These are phyloP conservation scores for Sungouiella blattae DNA, from an alignment of 805 yeast species.

Conservation along the genomic window DNA sequence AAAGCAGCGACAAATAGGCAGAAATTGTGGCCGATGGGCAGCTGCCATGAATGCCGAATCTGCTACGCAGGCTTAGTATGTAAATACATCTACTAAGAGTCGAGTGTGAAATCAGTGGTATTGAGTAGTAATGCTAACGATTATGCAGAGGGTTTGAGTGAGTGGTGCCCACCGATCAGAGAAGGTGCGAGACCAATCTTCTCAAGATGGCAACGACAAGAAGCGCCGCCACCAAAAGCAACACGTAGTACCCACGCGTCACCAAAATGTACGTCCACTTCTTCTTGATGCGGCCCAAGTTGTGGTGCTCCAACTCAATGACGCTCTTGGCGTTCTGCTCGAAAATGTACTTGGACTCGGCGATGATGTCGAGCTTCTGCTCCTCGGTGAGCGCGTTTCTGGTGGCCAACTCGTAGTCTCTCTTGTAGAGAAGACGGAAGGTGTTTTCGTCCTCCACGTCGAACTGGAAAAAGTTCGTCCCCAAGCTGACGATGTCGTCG, in stretches of 20 bases:
- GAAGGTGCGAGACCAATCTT: slow-evolving; percentile 16
- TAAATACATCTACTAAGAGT: no score
- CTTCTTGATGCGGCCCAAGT: slow-evolving; percentile 52
- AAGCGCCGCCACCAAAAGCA: slow-evolving; percentile 22
- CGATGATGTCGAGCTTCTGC: slow-evolving; percentile 67
- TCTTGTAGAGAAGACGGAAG: slow-evolving; percentile 63
- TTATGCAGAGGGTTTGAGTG: neutral
- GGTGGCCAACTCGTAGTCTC: slow-evolving; percentile 74
- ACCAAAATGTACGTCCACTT: slow-evolving; percentile 52
- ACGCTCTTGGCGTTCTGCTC: slow-evolving; percentile 58
- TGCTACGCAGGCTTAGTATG: no score
- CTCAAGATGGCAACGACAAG: slow-evolving; percentile 31
- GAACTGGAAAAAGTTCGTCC: slow-evolving; percentile 64
- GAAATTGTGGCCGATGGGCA: no score
- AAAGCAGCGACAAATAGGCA: no score
- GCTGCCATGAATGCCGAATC: no score
- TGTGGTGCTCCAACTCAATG: slow-evolving; percentile 64
- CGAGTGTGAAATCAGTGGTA: no score
- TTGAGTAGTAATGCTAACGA: slow-evolving; percentile 1
- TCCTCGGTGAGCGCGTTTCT: slow-evolving; percentile 65
- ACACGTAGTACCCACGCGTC: slow-evolving; percentile 50
- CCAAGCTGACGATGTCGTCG: slow-evolving; percentile 56
- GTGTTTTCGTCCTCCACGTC: slow-evolving; percentile 65
- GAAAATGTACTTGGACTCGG: slow-evolving; percentile 65
- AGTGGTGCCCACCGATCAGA: neutral